These are phyloP conservation scores for Podaxis carcinomalis DNA, from an alignment of 768 basidiomycete species.

Conservation along the genomic window DNA sequence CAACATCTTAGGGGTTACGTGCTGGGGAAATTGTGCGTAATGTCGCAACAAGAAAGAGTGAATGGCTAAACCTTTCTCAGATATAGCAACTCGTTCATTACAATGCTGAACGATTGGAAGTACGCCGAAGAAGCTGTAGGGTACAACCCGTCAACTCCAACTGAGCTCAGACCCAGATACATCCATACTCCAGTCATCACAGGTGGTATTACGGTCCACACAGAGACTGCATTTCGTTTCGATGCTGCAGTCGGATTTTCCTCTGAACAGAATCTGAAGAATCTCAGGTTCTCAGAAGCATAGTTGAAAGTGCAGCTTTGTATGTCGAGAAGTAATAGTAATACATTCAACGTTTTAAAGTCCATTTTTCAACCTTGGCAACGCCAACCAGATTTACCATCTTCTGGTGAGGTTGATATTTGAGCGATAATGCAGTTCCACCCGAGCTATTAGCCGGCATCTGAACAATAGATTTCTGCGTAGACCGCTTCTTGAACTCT, in stretches of 20 bases:
- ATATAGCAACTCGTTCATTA: slow-evolving; percentile 2
- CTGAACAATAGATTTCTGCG: no score
- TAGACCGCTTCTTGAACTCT: no score
- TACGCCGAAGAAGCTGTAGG: neutral
- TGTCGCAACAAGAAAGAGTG: neutral
- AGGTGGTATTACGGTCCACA: neutral
- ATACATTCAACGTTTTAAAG: no score
- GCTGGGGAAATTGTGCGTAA: neutral
- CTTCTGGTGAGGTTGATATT: no score
- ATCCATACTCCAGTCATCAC: neutral
- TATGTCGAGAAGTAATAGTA: neutral
- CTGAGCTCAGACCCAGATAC: neutral
- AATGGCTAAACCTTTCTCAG: neutral
- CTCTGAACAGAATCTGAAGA: neutral
- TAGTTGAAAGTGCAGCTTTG: neutral
- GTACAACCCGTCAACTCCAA: neutral
- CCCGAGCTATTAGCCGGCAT: no score
- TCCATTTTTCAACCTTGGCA: no score
- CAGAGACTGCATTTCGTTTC: neutral
- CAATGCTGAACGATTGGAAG: neutral
- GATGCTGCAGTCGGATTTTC: neutral
- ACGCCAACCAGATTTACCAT: no score
- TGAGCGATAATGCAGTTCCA: no score
- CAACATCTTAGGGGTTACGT: neutral
- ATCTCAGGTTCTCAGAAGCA: neutral